A percentile compares a stretch with the other conserved stretches of the same genome.
Evolutionary conservation across 768 basidiomycete genomes (phyloP).

Genomic region (Lactarius sp.): DNA sequence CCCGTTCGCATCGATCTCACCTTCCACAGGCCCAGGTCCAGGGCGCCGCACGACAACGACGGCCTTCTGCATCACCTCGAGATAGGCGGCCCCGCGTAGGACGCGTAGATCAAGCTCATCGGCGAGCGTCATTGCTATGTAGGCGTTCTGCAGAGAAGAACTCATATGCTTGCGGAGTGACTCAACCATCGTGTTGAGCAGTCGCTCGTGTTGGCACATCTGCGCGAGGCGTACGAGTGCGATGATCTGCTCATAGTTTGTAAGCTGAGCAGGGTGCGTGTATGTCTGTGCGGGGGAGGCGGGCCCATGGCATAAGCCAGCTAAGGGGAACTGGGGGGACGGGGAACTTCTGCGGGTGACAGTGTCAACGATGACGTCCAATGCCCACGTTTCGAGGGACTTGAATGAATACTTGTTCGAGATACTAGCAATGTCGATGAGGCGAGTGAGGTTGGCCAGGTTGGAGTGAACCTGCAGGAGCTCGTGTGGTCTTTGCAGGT

Average conservation of each 20-base stretch:
- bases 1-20: slow-evolving; percentile 37
- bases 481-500: slow-evolving; percentile 52
- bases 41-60: slow-evolving; percentile 34
- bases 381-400: slow-evolving; percentile 66
- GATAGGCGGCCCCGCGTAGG: slow-evolving; percentile 61
- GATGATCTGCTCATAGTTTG: slow-evolving; percentile 25
- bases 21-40: slow-evolving; percentile 23
- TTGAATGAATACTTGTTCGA: slow-evolving; percentile 75
- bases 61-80: slow-evolving; percentile 68
- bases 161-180: slow-evolving; percentile 59
- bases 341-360: slow-evolving; percentile 56
- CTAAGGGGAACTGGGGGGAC: slow-evolving; percentile 39
- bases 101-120: slow-evolving; percentile 61
- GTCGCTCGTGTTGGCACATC: slow-evolving; percentile 54
- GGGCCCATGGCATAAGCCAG: slow-evolving; percentile 26
- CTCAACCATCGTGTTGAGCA: slow-evolving; percentile 55
- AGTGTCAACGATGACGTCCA: slow-evolving; percentile 67
- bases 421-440: slow-evolving; percentile 60
- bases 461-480: slow-evolving; percentile 44
- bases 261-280: slow-evolving; percentile 17
- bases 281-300: slow-evolving; percentile 30
- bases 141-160: slow-evolving; percentile 59
- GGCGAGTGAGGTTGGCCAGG: slow-evolving; percentile 46
- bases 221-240: slow-evolving; percentile 59
- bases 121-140: slow-evolving; percentile 66